phyloP scores from a whole-genome alignment of 257 asterid genomes.

The Lavandula angustifolia region DNA sequence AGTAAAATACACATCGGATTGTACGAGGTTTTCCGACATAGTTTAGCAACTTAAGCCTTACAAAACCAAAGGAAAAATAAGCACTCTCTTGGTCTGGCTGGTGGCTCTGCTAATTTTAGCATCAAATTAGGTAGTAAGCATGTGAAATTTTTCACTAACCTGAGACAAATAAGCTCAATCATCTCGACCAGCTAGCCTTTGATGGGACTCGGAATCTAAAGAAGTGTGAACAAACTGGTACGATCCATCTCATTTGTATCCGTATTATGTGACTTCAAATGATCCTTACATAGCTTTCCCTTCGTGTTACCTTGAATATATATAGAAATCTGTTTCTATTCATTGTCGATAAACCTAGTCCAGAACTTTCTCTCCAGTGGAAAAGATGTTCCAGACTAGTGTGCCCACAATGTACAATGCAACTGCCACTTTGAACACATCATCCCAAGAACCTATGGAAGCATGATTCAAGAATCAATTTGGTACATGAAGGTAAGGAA shows the following conservation, averaged over 20 bases:
- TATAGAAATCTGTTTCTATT: slow-evolving; percentile 1
- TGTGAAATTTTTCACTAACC: slow-evolving; percentile 2
- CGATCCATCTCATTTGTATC: slow-evolving; percentile 24
- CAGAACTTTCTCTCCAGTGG: slow-evolving; percentile 88
- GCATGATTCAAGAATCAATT: slow-evolving; percentile 17
- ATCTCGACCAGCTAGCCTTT: slow-evolving; percentile 14
- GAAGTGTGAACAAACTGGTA: neutral
- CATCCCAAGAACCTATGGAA: slow-evolving; percentile 92
- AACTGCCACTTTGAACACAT: slow-evolving; percentile 87
- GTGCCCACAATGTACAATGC: slow-evolving; percentile 81
- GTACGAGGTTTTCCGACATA: slow-evolving; percentile 10
- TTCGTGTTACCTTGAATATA: neutral
- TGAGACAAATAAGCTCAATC: neutral
- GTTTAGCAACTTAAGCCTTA: slow-evolving; percentile 16
- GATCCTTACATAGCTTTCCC: neutral
- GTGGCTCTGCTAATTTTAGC: slow-evolving; percentile 14
- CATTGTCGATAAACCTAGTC: slow-evolving; percentile 43
- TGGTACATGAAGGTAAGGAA: neutral
- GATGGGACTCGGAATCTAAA: neutral
- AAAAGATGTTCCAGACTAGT: slow-evolving; percentile 81
- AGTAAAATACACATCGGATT: neutral
- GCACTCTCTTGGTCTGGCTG: slow-evolving; percentile 17
- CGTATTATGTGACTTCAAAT: slow-evolving; percentile 4
- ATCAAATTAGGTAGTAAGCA: neutral
- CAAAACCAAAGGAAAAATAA: neutral